Evolutionary conservation across 208 protist genomes (phyloP).

Genomic region (Crithidia fasciculata): DNA sequence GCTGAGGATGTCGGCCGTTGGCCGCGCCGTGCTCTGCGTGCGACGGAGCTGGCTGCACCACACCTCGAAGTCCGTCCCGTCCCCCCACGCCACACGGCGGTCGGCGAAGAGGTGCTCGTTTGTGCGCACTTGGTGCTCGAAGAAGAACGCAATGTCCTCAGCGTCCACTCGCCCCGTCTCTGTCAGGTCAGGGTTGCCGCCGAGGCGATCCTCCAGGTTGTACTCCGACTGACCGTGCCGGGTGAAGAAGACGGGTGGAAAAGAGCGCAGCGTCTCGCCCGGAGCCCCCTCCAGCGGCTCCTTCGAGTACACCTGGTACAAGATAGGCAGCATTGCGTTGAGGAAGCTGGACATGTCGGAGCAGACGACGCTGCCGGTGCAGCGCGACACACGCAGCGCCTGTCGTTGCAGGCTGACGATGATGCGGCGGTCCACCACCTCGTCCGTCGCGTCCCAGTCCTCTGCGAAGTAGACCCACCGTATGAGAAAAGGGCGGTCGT

Average conservation of each 20-base stretch:
- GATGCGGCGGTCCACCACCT: conserved; percentile 39
- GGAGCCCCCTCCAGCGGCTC: conserved; percentile 52
- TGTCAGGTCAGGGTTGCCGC: conserved; percentile 80
- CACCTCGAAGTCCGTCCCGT: conserved; percentile 66
- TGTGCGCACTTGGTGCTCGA: conserved; percentile 49
- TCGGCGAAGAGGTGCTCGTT: conserved; percentile 52
- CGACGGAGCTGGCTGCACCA: conserved; percentile 82
- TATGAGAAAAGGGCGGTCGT: conserved; percentile 44
- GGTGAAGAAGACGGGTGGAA: conserved; percentile 78
- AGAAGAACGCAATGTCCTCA: conserved; percentile 62
- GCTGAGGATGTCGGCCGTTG: conserved; percentile 53
- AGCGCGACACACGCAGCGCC: conserved; percentile 48
- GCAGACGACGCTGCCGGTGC: conserved; percentile 69
- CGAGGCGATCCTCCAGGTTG: conserved; percentile 84
- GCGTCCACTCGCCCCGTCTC: conserved; percentile 58
- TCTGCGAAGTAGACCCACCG: conserved; percentile 73
- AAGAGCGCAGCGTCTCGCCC: conserved; percentile 55
- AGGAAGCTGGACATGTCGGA: conserved; percentile 64
- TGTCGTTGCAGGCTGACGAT: conserved; percentile 54
- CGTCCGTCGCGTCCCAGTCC: conserved; percentile 39
- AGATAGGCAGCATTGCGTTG: conserved; percentile 52
- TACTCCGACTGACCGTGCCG: conserved; percentile 86
- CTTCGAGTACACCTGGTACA: conserved; percentile 54
- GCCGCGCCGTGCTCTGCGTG: conserved; percentile 68
- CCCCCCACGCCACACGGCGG: conserved; percentile 45